These are phyloP conservation scores for Trypanosomatidae sp. DNA, from an alignment of 208 protist genomes.

Conservation along the genomic window DNA sequence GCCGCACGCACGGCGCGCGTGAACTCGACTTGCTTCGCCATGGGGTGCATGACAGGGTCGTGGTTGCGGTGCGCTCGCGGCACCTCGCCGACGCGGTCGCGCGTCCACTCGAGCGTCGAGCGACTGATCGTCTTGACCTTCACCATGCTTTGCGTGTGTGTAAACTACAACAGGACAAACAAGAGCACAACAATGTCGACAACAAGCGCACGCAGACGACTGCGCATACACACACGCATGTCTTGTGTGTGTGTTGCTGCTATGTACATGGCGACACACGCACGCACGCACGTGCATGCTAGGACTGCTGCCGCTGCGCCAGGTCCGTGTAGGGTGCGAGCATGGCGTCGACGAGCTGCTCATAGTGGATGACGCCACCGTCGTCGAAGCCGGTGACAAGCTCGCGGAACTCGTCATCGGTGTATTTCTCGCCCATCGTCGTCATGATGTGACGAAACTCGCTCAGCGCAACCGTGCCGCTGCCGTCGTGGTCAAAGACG, in stretches of 20 bases:
- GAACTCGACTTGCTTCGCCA: slow-evolving; percentile 95
- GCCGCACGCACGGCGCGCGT: slow-evolving; percentile 91
- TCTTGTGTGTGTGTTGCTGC: background rate
- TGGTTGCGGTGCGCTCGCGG: slow-evolving; percentile 86
- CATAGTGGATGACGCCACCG: slow-evolving; percentile 84
- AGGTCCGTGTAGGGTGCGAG: slow-evolving; percentile 84
- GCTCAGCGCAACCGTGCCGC: slow-evolving; percentile 91
- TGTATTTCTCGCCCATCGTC: slow-evolving; percentile 94
- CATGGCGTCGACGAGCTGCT: slow-evolving; percentile 84
- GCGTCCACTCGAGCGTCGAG: slow-evolving; percentile 87
- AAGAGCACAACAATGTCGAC: background rate
- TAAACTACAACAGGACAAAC: background rate
- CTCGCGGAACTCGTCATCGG: slow-evolving; percentile 90
- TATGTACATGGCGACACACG: background rate
- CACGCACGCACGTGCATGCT: background rate
- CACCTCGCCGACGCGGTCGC: slow-evolving; percentile 83
- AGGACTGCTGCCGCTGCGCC: slow-evolving; percentile 6
- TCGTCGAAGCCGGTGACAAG: slow-evolving; percentile 88
- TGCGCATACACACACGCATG: background rate
- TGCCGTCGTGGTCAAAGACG: slow-evolving; percentile 93
- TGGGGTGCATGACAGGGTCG: slow-evolving; percentile 91
- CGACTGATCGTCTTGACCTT: slow-evolving; percentile 92
- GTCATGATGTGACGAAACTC: slow-evolving; percentile 96
- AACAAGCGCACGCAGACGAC: background rate
- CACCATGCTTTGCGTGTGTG: slow-evolving; percentile 27